Percentiles rank a stretch among this genome's conserved stretches.
Conservation (phyloP, 202 grass and related monocot genomes). For the Elaeis oleifera region DNA sequence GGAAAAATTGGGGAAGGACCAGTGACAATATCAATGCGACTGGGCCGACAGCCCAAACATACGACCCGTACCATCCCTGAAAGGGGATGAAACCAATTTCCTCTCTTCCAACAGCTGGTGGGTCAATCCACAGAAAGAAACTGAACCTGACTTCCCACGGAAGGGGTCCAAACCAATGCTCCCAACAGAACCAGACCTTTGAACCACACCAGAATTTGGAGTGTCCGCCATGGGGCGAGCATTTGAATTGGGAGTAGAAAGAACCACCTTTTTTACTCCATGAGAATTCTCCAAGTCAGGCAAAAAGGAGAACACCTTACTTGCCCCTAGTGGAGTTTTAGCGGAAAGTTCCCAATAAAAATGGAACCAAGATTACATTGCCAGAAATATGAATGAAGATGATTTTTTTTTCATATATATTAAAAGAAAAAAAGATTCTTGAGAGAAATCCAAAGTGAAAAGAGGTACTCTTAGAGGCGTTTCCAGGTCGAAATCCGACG, state of each 20-base stretch:
- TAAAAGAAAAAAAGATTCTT: no score
- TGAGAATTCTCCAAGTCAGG: background rate
- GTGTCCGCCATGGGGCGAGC: no score
- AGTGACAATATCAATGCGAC: slow-evolving; percentile 20
- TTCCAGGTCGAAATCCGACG: no score
- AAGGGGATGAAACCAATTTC: slow-evolving; percentile 28
- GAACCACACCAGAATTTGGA: no score
- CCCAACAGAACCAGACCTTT: background rate
- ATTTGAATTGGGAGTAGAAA: background rate
- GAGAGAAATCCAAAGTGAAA: no score
- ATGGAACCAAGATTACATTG: no score
- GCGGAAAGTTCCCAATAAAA: no score
- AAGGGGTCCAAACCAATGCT: slow-evolving; percentile 5
- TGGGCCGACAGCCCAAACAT: slow-evolving; percentile 26
- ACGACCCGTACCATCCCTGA: slow-evolving; percentile 24
- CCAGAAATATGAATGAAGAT: no score
- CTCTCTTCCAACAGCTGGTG: slow-evolving; percentile 26
- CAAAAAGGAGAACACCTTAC: background rate
- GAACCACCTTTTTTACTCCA: background rate
- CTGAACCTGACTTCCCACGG: slow-evolving; percentile 24
- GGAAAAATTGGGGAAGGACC: slow-evolving; percentile 27
- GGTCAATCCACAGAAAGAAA: slow-evolving; percentile 29
- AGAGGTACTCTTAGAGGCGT: no score
- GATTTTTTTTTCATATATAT: no score
- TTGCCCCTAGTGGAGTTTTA: background rate